Percentiles rank a stretch among this genome's conserved stretches.
Evolutionary conservation across 177 flowering plant species (phyloP).

Genomic region (Vitis hybrid): DNA sequence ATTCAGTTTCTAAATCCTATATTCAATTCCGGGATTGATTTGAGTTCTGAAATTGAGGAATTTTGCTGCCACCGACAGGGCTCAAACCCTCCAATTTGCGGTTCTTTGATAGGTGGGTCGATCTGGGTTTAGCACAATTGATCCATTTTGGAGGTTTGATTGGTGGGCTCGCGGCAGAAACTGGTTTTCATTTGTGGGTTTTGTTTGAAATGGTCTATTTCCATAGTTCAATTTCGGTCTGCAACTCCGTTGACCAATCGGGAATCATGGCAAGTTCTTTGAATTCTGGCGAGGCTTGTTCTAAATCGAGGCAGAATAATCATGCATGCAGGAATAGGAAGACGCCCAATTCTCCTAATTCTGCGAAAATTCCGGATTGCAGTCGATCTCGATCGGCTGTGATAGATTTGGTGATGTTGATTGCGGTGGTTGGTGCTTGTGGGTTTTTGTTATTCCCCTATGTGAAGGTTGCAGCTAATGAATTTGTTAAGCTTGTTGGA

Average conservation of each 20-base stretch:
- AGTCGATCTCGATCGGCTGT: constrained; percentile 56
- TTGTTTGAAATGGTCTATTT: constrained; percentile 46
- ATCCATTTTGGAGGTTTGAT: constrained; percentile 8
- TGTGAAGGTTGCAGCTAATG: constrained; percentile 25
- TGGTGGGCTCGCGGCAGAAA: neutral
- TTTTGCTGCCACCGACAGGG: no score
- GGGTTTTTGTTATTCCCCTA: constrained; percentile 74
- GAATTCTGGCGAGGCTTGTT: constrained; percentile 20
- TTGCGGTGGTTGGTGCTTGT: constrained; percentile 65
- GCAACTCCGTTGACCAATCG: constrained; percentile 44
- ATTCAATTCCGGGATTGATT: neutral
- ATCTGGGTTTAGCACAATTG: constrained; percentile 8
- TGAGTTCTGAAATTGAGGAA: no score
- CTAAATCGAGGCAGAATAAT: constrained; percentile 34
- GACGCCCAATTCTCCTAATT: constrained; percentile 29
- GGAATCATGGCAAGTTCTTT: constrained; percentile 36
- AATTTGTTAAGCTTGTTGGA: constrained; percentile 26
- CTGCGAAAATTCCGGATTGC: constrained; percentile 40
- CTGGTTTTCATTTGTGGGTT: constrained; percentile 8
- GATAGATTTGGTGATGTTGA: constrained; percentile 64
- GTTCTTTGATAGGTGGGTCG: constrained; percentile 19
- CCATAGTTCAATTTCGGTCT: constrained; percentile 35
- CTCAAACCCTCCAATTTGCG: neutral
- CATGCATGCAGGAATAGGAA: constrained; percentile 30
- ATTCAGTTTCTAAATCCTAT: neutral